Base-by-base conservation (phyloP, 73 alveolate genomes). In the Stentor roeselii region DNA sequence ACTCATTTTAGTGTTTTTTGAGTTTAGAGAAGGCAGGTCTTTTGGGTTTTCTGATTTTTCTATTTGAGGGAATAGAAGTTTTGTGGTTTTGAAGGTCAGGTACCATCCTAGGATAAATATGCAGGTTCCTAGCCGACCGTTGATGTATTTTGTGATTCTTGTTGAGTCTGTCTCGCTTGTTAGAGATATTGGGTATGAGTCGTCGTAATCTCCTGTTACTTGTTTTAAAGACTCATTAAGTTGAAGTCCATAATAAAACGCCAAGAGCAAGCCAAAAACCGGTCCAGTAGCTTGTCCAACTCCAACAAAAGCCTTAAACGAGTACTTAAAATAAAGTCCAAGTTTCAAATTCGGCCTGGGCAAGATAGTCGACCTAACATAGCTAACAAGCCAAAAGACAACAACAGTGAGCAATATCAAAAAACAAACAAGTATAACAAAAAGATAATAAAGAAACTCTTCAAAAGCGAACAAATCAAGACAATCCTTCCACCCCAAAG, bases 31-130 rank as follows among this genome's bases (percentile, higher is more conserved):
- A 21, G 2, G 80, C 21, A 67, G 37, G 2, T 67, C 50, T 27
- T 30, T 27, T 27, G 80, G 80, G 42, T 67, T 67, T 67, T 67
- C 80, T 27, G 41, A n/a, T 67, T 67, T 67, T 67, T 67, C 80
- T 1, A 67, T 32, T 67, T 67, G 21, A 27, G 80, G 80, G 37
- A 67, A 67, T 2, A 67, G 1, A 34, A 67, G 80, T 0, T 1
- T n/a, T 15, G 80, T 21, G 11, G 80, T 0, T 67, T 32, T 21
- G 1, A 21, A 30, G 14, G 34, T 67, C 41, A 67, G 21, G 37
- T 67, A 67, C 80, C 80, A 67, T 21, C 50, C 37, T n/a, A 67
- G 37, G 37, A 67, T 67, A 30, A 21, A 67, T 21, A 67, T 30
- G 34, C 41, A 67, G 34, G 80, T 32, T 34, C 80, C 80, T 30